phyloP scores from a whole-genome alignment of 441 rosid genomes.

The Pelargonium myrrhifolium region DNA sequence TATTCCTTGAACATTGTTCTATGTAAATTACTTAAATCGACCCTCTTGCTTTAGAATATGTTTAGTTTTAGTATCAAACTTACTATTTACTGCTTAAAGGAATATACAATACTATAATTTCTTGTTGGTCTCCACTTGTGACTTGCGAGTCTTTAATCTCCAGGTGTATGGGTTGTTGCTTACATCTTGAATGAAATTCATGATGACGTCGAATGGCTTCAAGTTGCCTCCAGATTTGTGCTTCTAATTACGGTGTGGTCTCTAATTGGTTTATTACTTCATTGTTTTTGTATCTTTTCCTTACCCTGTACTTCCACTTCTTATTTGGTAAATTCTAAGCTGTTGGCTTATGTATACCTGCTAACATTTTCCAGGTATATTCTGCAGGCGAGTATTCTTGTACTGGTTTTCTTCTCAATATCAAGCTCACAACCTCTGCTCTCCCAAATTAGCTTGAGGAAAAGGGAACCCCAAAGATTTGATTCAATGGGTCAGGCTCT shows the following conservation, averaged over 20 bases:
- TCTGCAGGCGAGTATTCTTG: constrained; percentile 62
- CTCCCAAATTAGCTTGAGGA: constrained; percentile 78
- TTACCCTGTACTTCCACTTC: not conserved
- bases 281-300: constrained; percentile 5
- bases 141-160: constrained; percentile 15
- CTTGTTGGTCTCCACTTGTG: constrained; percentile 12
- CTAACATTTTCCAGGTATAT: constrained; percentile 28
- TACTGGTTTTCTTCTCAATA: constrained; percentile 65
- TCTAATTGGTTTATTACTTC: constrained; percentile 9
- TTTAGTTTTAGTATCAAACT: not conserved
- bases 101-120: no score
- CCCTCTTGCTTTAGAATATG: no score
- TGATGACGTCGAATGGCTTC: constrained; percentile 59
- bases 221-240: constrained; percentile 68
- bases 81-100: no score
- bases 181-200: constrained; percentile 61
- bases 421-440: constrained; percentile 83
- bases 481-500: constrained; percentile 81
- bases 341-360: constrained; percentile 19
- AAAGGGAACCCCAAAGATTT: constrained; percentile 49
- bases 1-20: no score
- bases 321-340: constrained; percentile 9
- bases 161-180: constrained; percentile 68
- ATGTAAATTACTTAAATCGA: no score
- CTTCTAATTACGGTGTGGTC: constrained; percentile 59